These are phyloP conservation scores for Atractiella rhizophila DNA, from an alignment of 768 basidiomycete genomes.

Conservation along the genomic window DNA sequence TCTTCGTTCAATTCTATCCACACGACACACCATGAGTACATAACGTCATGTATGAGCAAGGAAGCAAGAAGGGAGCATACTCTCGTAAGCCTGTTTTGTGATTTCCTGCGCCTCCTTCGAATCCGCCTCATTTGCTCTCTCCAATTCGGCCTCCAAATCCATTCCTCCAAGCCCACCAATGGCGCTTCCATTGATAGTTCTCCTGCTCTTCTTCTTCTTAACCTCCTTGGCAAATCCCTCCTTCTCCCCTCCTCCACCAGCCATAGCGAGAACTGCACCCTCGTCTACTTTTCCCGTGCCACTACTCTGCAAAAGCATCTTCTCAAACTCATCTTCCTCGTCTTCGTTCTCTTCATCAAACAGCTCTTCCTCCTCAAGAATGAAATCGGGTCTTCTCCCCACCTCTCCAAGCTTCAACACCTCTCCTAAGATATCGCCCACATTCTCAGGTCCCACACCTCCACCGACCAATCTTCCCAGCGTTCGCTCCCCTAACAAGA, in stretches of 20 bases:
- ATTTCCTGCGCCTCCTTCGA: no score
- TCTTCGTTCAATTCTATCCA: conserved; percentile 45
- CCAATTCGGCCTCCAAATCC: no score
- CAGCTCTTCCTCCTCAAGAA: neutral
- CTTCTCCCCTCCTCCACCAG: conserved; percentile 4
- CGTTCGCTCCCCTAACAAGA: conserved; percentile 70
- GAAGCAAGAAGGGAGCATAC: no score
- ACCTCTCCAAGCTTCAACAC: neutral
- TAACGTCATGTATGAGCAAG: neutral
- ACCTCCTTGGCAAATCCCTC: neutral
- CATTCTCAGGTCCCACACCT: neutral
- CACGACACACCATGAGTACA: no score
- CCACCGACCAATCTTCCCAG: conserved; percentile 39
- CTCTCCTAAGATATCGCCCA: no score
- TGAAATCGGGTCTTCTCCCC: conserved; percentile 7
- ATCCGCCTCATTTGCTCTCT: no score
- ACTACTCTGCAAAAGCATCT: conserved; percentile 3
- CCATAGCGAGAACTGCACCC: neutral
- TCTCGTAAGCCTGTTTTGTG: no score
- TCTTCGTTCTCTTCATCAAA: conserved; percentile 1
- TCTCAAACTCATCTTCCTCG: neutral
- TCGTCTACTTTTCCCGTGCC: no score
- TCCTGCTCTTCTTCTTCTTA: neutral
- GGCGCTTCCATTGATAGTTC: no score
- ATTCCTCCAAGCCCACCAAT: no score